Evolutionary conservation across 345 rosid genomes (phyloP).

Genomic region (Pseudoturritis turrita): DNA sequence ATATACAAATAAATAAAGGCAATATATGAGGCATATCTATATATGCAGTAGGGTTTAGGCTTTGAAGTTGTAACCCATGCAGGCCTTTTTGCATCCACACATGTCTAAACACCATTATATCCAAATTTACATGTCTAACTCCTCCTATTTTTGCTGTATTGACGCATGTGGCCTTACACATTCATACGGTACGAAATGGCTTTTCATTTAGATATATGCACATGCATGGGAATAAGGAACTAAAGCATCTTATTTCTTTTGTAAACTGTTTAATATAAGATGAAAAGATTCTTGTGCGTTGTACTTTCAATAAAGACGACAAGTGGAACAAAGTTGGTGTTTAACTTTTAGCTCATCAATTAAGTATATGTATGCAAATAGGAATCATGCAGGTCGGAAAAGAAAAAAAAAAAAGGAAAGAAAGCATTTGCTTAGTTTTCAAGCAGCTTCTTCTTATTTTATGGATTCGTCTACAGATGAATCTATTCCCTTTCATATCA

Average conservation of each 20-base stretch:
- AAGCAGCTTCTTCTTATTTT: conserved; percentile 17
- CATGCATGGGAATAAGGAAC: conserved; percentile 21
- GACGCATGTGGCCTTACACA: conserved; percentile 12
- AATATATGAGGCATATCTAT: background rate
- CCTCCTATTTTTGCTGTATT: background rate
- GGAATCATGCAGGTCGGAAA: conserved; percentile 13
- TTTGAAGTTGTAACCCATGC: conserved; percentile 25
- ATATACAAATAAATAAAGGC: background rate
- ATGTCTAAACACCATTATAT: conserved; percentile 1
- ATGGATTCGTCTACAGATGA: conserved; percentile 12
- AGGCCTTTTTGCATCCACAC: conserved; percentile 9
- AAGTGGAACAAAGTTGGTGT: conserved; percentile 27
- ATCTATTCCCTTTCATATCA: conserved; percentile 26
- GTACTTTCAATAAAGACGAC: conserved; percentile 15
- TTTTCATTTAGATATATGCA: conserved; percentile 1
- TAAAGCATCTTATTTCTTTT: background rate
- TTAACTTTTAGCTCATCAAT: conserved; percentile 26
- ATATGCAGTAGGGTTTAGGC: background rate
- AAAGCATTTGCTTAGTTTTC: conserved; percentile 26
- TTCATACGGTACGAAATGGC: background rate
- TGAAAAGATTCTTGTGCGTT: conserved; percentile 24
- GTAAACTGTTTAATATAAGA: background rate
- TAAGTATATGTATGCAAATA: conserved; percentile 10
- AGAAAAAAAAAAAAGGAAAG: background rate
- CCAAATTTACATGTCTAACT: background rate